Evolutionary conservation across 2,329 filamentous ascomycete genomes (phyloP), one percentile per base, ranked within the genome.

Genomic region (Pyrenophora tritici-repentis): DNA sequence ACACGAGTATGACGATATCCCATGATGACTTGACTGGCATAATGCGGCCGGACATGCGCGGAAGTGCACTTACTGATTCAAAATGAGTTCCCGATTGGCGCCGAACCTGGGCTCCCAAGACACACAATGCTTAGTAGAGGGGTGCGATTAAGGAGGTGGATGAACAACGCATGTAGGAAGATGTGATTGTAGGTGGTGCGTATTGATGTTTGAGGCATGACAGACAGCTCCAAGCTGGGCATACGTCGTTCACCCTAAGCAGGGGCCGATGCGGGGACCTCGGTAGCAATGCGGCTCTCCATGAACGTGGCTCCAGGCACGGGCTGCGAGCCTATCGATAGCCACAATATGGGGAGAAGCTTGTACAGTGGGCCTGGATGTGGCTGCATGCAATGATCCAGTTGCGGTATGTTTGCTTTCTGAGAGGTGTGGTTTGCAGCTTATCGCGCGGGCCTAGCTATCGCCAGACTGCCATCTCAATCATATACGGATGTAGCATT

Each of bases 1-100:
- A 26, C 36, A 55, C 59, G 62, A 58, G 61, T 55, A 52, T 39
- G 53, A 55, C 62, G 64, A 60, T 52, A 50, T 53, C 39, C 60
- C 47, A 62, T 66, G 59, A 55, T 57, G 53, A 63, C 59, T 58
- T 58, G 53, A 42, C 38, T 42, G 41, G 38, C 46, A 55, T 45
- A 39, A 47, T 17, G 32, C 58, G 52, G 58, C 56, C 63, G 63
- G 63, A 61, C 44, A 39, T 34, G 45, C 38, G 55, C 56, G 64
- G 62, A 57, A 55, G 24, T 10, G 16, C 26, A 54, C 59, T 56
- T 54, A 68, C 64, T 68, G 37, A 56, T 59, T 44, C 17, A 20
- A 37, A 16, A 26, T 29, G 35, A 43, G 18, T 37, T 47, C 33
- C 42, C 40, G 40, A 42, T 43, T 40, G 33, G 18, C 35, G 18